Percentiles rank a stretch among this genome's conserved stretches.
phyloP scores from a whole-genome alignment of 495 filamentous ascomycete genomes.

The Annulohypoxylon stygium region DNA sequence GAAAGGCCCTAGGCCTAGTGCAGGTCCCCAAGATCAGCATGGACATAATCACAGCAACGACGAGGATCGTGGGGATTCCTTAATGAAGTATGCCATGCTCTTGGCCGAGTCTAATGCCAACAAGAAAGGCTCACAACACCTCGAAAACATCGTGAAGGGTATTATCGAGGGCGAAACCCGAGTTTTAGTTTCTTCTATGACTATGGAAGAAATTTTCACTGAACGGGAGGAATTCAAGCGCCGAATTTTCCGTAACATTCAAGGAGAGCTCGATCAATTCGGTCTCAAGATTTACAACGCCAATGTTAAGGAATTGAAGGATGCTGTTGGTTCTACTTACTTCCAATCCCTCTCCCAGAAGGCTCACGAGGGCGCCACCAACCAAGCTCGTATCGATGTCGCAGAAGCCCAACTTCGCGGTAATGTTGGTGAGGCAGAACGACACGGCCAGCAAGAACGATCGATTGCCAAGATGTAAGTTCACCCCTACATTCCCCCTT shows the following conservation, averaged over 20 bases:
- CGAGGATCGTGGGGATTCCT: conserved; percentile 65
- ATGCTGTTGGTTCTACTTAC: conserved; percentile 80
- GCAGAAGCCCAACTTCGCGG: conserved; percentile 82
- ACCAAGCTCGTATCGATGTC: conserved; percentile 82
- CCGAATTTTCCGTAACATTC: conserved; percentile 81
- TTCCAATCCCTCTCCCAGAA: conserved; percentile 83
- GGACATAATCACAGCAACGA: conserved; percentile 43
- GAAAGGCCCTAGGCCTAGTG: conserved; percentile 18
- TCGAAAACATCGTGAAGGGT: conserved; percentile 87
- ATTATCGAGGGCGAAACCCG: conserved; percentile 90
- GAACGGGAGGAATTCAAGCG: conserved; percentile 84
- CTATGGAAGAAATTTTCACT: conserved; percentile 89
- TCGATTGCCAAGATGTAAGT: conserved; percentile 79
- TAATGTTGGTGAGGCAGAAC: conserved; percentile 83
- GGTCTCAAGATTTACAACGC: conserved; percentile 80
- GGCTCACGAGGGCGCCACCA: conserved; percentile 84
- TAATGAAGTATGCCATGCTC: conserved; percentile 83
- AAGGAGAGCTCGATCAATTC: conserved; percentile 79
- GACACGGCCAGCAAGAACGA: conserved; percentile 80
- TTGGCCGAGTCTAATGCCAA: conserved; percentile 70
- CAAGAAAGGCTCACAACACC: conserved; percentile 68
- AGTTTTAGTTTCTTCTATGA: conserved; percentile 81
- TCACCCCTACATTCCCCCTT: neutral
- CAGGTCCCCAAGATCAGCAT: neutral
- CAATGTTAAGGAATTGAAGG: conserved; percentile 86